These are phyloP conservation scores for Wickerhamomyces ciferrii DNA, from an alignment of 805 yeast species.

Conservation along the genomic window DNA sequence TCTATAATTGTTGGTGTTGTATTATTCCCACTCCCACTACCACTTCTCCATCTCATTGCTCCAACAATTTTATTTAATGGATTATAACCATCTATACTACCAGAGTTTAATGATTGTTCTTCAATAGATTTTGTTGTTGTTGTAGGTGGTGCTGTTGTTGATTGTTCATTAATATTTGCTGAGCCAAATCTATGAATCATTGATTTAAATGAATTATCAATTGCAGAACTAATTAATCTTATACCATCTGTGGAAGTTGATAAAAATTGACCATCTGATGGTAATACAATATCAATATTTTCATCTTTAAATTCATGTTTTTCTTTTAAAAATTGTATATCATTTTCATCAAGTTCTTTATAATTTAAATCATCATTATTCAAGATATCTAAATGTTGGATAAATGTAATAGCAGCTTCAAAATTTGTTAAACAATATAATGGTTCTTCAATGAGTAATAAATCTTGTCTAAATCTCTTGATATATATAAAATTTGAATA, in stretches of 20 bases:
- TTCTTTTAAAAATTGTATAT: neutral
- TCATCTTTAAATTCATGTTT: neutral
- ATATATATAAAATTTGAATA: constrained; percentile 17
- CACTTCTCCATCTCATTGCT: constrained; percentile 1
- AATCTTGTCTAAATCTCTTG: constrained; percentile 16
- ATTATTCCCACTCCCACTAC: neutral
- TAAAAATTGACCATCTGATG: neutral
- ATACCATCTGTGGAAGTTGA: constrained; percentile 1
- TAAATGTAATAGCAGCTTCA: constrained; percentile 20
- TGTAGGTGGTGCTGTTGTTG: neutral
- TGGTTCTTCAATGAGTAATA: constrained; percentile 11
- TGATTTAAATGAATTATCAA: constrained; percentile 4
- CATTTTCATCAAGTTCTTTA: neutral
- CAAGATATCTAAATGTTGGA: constrained; percentile 1
- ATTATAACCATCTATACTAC: neutral
- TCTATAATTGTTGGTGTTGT: neutral
- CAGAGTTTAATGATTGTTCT: neutral
- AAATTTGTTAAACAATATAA: constrained; percentile 20
- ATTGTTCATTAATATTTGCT: neutral
- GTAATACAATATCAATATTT: neutral
- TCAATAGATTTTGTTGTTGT: too few relatives aligned
- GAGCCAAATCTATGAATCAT: constrained; percentile 1
- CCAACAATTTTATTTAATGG: neutral
- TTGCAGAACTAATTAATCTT: constrained; percentile 1
- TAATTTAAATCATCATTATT: neutral